Conservation (phyloP, 768 basidiomycete species). For the Arthromyces matolae region DNA sequence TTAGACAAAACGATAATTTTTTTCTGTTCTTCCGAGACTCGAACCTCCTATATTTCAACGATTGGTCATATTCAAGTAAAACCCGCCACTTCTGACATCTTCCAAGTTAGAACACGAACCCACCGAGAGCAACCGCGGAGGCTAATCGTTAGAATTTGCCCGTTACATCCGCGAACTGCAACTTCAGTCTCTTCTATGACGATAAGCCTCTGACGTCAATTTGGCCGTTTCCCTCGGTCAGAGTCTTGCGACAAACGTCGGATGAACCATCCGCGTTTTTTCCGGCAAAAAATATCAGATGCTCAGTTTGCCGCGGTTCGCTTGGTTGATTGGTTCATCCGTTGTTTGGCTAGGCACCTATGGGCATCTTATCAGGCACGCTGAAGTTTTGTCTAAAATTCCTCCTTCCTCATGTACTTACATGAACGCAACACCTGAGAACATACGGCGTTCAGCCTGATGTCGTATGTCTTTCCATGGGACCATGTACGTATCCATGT, state of each 20-base stretch:
- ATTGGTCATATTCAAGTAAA: conserved; percentile 6
- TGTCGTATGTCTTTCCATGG: too few species aligned
- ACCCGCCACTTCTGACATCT: conserved; percentile 5
- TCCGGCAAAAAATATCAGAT: conserved; percentile 15
- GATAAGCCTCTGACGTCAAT: conserved; percentile 9
- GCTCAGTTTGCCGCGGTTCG: too few species aligned
- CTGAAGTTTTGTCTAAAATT: too few species aligned
- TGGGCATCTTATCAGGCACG: too few species aligned
- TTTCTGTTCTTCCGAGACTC: conserved; percentile 1
- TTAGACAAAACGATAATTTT: neutral
- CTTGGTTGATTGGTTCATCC: neutral
- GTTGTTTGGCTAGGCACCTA: conserved; percentile 8
- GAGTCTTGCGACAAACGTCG: neutral
- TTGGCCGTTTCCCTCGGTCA: conserved; percentile 5
- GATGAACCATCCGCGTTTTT: conserved; percentile 7
- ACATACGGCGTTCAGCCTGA: too few species aligned
- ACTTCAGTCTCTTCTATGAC: neutral
- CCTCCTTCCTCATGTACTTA: too few species aligned
- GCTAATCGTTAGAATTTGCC: neutral
- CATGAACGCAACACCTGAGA: too few species aligned
- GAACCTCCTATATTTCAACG: conserved; percentile 8
- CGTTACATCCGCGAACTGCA: neutral
- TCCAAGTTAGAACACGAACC: neutral
- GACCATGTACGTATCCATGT: too few species aligned
- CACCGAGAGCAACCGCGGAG: conserved; percentile 10